These are phyloP conservation scores for Sphagnum contortum DNA, from an alignment of 225 moss, liverwort and hornwort species.

Conservation along the genomic window DNA sequence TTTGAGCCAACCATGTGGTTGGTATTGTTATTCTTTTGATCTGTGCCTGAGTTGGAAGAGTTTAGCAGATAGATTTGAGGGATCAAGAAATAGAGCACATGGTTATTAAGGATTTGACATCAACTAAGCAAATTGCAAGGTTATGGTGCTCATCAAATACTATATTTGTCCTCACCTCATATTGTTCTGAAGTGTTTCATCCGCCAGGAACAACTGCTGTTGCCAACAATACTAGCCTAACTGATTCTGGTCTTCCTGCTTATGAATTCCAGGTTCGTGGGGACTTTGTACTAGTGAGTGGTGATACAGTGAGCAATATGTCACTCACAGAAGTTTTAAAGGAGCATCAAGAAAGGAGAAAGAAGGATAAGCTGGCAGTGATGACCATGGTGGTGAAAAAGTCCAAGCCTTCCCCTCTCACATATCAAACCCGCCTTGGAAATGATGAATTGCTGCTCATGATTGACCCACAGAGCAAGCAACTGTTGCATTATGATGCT, in stretches of 20 bases:
- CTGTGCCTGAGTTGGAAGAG: neutral
- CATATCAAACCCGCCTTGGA: conserved; percentile 80
- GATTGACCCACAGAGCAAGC: conserved; percentile 75
- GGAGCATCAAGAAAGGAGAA: conserved; percentile 93
- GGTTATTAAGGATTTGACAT: no score
- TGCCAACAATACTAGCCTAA: no score
- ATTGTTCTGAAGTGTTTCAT: no score
- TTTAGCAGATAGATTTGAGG: neutral
- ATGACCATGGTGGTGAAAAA: conserved; percentile 96
- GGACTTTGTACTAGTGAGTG: conserved; percentile 90
- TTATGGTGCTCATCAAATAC: no score
- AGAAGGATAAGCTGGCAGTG: conserved; percentile 85
- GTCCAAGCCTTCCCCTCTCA: conserved; percentile 54
- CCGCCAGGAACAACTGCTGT: no score
- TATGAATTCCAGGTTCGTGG: conserved; percentile 59
- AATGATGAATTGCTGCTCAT: conserved; percentile 78
- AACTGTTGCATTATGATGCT: conserved; percentile 71
- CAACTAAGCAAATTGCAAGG: no score
- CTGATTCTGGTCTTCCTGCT: no score
- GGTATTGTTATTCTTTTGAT: neutral
- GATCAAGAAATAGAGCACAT: no score
- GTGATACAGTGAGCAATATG: conserved; percentile 98
- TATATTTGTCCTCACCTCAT: no score
- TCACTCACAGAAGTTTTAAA: conserved; percentile 77
- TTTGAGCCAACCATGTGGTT: neutral